phyloP scores from a whole-genome alignment of 2,329 filamentous ascomycete genomes.

The Scytalidium lignicola region DNA sequence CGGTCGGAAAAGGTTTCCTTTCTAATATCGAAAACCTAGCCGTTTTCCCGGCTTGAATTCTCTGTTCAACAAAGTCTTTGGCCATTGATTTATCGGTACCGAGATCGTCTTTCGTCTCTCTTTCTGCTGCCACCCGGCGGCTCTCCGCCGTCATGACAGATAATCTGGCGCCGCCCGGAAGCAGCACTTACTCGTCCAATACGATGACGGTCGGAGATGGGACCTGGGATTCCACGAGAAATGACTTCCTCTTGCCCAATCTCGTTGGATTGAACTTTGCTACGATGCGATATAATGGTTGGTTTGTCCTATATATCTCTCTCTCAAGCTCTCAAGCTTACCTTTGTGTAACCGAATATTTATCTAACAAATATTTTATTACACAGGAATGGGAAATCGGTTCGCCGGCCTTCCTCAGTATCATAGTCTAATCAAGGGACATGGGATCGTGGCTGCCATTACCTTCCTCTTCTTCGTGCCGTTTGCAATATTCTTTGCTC shows the following conservation, averaged over 20 bases:
- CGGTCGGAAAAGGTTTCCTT: too few relatives aligned
- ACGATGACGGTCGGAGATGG: conserved; percentile 77
- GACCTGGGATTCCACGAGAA: conserved; percentile 74
- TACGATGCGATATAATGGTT: conserved; percentile 82
- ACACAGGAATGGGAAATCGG: conserved; percentile 69
- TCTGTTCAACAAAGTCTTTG: too few relatives aligned
- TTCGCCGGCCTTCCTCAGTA: conserved; percentile 67
- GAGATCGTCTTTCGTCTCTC: not conserved
- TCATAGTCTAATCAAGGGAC: conserved; percentile 62
- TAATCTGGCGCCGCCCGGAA: conserved; percentile 51
- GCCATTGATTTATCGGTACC: too few relatives aligned
- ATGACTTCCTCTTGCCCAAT: conserved; percentile 74
- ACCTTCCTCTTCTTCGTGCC: conserved; percentile 73
- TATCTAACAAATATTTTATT: not conserved
- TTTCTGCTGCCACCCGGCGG: conserved; percentile 12
- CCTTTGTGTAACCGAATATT: not conserved
- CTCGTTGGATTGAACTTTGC: conserved; percentile 71
- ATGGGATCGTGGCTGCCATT: conserved; percentile 67
- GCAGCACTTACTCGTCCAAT: conserved; percentile 66
- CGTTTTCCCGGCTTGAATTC: too few relatives aligned
- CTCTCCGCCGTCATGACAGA: conserved; percentile 24
- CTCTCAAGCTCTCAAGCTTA: not conserved
- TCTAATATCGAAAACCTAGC: too few relatives aligned
- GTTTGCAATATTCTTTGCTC: conserved; percentile 64
- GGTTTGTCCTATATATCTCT: conserved; percentile 15